A percentile compares a stretch with the other conserved stretches of the same genome.
phyloP scores from a whole-genome alignment of 2,329 filamentous ascomycete species.

The Blastomyces parvus region DNA sequence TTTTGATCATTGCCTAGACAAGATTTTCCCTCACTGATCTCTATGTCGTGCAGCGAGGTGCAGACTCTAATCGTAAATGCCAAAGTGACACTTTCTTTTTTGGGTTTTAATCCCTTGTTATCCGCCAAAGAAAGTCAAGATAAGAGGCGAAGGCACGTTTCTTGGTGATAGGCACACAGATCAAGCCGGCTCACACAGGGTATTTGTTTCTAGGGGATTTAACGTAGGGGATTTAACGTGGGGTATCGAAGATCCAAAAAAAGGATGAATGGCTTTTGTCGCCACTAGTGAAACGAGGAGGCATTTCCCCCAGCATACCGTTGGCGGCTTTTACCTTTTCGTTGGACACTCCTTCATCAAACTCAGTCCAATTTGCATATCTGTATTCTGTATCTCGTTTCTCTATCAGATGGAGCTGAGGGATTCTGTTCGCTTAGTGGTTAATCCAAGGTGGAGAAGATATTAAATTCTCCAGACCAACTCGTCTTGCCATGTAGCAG shows the following conservation, averaged over 20 bases:
- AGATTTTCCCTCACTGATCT: not conserved
- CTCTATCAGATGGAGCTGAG: not conserved
- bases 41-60: not conserved
- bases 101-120: not conserved
- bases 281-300: too few relatives aligned
- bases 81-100: too few relatives aligned
- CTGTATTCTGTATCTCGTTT: not conserved
- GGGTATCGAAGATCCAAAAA: too few relatives aligned
- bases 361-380: not conserved
- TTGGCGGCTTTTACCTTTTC: too few relatives aligned
- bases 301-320: too few relatives aligned
- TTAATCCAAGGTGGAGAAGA: not conserved
- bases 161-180: not conserved
- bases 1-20: not conserved
- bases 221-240: not conserved
- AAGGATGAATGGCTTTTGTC: too few relatives aligned
- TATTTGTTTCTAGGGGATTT: not conserved
- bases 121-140: not conserved
- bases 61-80: not conserved
- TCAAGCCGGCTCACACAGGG: not conserved
- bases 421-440: not conserved
- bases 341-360: not conserved
- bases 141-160: not conserved
- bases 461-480: not conserved
- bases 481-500: not conserved